Evolutionary conservation across 768 basidiomycete genomes (phyloP), one percentile per base, ranked within the genome.

Genomic region (Glaciozyma antarctica): DNA sequence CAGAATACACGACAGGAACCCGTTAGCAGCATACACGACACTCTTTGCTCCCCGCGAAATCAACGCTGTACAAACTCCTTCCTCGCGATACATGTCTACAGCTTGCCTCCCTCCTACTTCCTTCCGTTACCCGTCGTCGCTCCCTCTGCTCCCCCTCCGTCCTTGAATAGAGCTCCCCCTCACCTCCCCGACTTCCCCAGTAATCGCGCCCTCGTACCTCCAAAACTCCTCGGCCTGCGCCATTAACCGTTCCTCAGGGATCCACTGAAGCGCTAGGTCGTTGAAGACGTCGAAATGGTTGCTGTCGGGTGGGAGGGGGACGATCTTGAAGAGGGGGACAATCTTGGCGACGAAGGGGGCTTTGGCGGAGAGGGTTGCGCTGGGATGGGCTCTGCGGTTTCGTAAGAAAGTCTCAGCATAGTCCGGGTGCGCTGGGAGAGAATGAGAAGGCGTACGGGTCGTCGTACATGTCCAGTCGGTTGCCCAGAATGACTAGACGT

Each of bases 401-500:
- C 30, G 13, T 17, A 15, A 16, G 43, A 45, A 2, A 34, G 30
- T 8, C 12, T 44, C 9, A 57, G 56, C 5, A 12, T 7, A 5
- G 13, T 5, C 26, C 22, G 32, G 12, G 10, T 15, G 4, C 3
- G 47, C 49, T 49, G 60, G 1, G 15, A 12, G 13, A 1, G 21
- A 26, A 24, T 4, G 26, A 5, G 22, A 30, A 28, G 32, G 32
- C 64, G 34, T 38, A 69, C 65, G 68, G 69, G 15, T 73, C 73
- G 19, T 66, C 63, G 47, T 72, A 73, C 60, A 69, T 32, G 24
- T 66, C 67, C 6, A 73, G 52, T 21, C 67, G 51, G 62, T 73
- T 73, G 6, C 69, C 69, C 43, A 72, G 56, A 6, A 73, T 55
- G 49, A 67, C 24, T 0, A 65, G 43, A 1, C 54, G 60, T 4